Base-by-base conservation (phyloP, 345 rosid genomes). In the Carallia pectinifolia region DNA sequence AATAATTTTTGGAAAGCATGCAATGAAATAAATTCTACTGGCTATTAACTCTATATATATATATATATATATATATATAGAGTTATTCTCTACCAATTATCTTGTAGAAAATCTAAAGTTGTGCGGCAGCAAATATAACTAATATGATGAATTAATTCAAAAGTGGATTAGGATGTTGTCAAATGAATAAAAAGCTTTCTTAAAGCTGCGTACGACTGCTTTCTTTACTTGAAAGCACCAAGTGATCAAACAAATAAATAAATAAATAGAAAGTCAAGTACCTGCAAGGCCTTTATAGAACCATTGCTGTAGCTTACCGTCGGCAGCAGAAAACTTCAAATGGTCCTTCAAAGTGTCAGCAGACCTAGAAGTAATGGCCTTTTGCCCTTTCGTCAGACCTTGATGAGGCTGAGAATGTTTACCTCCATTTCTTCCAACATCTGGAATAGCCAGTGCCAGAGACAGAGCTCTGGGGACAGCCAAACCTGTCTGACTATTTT, bases 241-340 rank as follows among this genome's bases (percentile, higher is more conserved):
- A 10, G 44, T 12, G 50, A 13, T 18, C 6, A 37, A 44, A 33
- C 23, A 5, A 39, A 10, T 12, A 8, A 53, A 3, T 38, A 67
- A 66, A 55, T 18, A 38, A 63, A 9, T 12, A 31, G 5, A 23
- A 37, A 34, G 71, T 36, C 29, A 67, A 68, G 76, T 87, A 96
- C 99, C 99, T 80, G 99, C 93, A 68, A 88, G 85, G 56, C 98
- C 99, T 88, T 96, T 97, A 62, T 83, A 91, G 77, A 96, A 96
- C 99, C 99, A 96, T 85, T 96, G 92, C 80, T 96, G 97, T 83
- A 92, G 84, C 75, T 82, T 90, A 64, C 99, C 96, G 71, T 83
- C 85, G 31, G 91, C 83, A 30, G 91, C 82, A 66, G 83, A 76
- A 38, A 96, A 80, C 86, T 83, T 92, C 71, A 85, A 61, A 62